These are phyloP conservation scores for Emericellopsis cladophorae DNA, from an alignment of 2,329 filamentous ascomycete species.

Conservation along the genomic window DNA sequence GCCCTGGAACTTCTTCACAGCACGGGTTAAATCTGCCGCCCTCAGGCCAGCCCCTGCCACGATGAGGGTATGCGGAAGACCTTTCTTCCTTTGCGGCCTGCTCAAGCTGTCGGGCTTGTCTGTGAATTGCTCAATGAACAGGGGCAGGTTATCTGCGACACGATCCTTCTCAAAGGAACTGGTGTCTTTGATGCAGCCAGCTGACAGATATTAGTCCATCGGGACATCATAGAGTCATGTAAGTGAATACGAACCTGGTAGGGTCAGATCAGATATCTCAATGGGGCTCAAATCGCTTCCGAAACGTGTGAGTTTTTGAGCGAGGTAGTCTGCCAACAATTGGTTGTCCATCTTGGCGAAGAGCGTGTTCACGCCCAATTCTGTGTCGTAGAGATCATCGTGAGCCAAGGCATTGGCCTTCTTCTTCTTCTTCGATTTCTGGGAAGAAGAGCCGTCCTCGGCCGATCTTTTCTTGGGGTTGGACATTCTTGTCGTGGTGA, in stretches of 20 bases:
- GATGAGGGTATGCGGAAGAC: slow-evolving; percentile 74
- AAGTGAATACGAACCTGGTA: slow-evolving; percentile 48
- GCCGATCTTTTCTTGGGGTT: slow-evolving; percentile 43
- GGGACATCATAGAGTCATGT: not conserved
- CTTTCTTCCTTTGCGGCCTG: slow-evolving; percentile 54
- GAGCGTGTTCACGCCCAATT: slow-evolving; percentile 65
- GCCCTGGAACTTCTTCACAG: slow-evolving; percentile 64
- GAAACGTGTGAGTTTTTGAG: slow-evolving; percentile 65
- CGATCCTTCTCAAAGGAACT: slow-evolving; percentile 58
- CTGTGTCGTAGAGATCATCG: slow-evolving; percentile 48
- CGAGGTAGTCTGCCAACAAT: slow-evolving; percentile 75
- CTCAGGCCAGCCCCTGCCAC: slow-evolving; percentile 75
- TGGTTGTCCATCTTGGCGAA: slow-evolving; percentile 74
- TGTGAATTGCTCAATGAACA: slow-evolving; percentile 60
- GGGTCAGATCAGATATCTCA: slow-evolving; percentile 70
- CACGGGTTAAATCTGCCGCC: slow-evolving; percentile 59
- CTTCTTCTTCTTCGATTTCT: slow-evolving; percentile 26
- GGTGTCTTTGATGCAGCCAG: slow-evolving; percentile 65
- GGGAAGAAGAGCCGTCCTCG: slow-evolving; percentile 20
- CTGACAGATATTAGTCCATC: slow-evolving; percentile 26
- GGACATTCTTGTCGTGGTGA: slow-evolving; percentile 15
- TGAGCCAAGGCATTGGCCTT: slow-evolving; percentile 44
- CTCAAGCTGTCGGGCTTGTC: slow-evolving; percentile 46
- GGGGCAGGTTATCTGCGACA: slow-evolving; percentile 59
- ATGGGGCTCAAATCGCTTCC: slow-evolving; percentile 70